These are phyloP conservation scores for Penicillium sp. DNA, from an alignment of 2,329 filamentous ascomycete genomes.

Conservation along the genomic window DNA sequence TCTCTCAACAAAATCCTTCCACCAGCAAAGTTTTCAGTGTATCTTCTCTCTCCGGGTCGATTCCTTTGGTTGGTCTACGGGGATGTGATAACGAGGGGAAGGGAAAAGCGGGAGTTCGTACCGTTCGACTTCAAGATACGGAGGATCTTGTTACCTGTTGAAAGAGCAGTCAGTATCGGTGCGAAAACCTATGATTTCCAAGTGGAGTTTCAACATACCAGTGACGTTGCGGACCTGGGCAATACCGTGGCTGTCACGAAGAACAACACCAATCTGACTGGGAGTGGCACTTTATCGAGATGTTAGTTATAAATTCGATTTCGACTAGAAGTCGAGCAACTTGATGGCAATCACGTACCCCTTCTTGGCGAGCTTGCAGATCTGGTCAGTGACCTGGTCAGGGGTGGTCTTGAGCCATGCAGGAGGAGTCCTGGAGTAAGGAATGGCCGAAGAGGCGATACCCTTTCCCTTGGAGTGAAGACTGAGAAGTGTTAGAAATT, in stretches of 20 bases:
- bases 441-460: constrained; percentile 91
- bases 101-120: constrained; percentile 52
- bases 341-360: constrained; percentile 5
- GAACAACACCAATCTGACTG: constrained; percentile 97
- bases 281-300: constrained; percentile 66
- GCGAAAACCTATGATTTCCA: not conserved
- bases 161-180: constrained; percentile 37
- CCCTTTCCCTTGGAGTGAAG: constrained; percentile 99
- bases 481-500: constrained; percentile 38
- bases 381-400: constrained; percentile 94
- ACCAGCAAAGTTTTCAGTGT: not conserved
- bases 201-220: constrained; percentile 56
- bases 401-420: constrained; percentile 99
- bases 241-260: constrained; percentile 96
- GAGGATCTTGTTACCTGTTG: constrained; percentile 95
- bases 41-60: not conserved
- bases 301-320: not conserved
- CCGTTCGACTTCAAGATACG: constrained; percentile 96
- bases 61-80: constrained; percentile 7
- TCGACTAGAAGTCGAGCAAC: not conserved
- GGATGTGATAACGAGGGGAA: not conserved
- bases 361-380: constrained; percentile 37
- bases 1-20: not conserved
- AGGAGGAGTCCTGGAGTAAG: constrained; percentile 90
- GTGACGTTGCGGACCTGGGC: constrained; percentile 97